phyloP scores from a whole-genome alignment of 2,329 filamentous ascomycete genomes.

The Fusarium subglutinans region DNA sequence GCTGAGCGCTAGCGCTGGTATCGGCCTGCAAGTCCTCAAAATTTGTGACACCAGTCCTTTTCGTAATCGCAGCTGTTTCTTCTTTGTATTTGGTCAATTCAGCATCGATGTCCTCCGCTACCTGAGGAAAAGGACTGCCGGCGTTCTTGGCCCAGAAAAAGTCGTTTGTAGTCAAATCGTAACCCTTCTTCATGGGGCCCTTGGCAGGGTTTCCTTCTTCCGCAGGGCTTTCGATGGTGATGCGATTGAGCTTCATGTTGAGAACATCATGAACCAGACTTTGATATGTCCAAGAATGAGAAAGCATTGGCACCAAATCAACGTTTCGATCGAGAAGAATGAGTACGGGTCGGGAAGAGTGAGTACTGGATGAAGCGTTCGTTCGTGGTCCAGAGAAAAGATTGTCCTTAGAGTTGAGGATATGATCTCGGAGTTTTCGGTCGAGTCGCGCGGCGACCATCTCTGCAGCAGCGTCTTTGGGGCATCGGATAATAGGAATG shows the following conservation, averaged over 20 bases:
- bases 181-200: slow-evolving; percentile 84
- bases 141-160: slow-evolving; percentile 98
- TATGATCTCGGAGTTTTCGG: slow-evolving; percentile 93
- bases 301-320: slow-evolving; percentile 97
- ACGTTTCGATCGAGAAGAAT: slow-evolving; percentile 95
- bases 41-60: slow-evolving; percentile 91
- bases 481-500: slow-evolving; percentile 94
- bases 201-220: slow-evolving; percentile 81
- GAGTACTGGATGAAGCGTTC: slow-evolving; percentile 63
- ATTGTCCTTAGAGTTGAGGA: slow-evolving; percentile 97
- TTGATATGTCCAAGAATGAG: slow-evolving; percentile 86
- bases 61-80: slow-evolving; percentile 92
- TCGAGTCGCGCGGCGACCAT: slow-evolving; percentile 95
- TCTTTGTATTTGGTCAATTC: slow-evolving; percentile 96
- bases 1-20: slow-evolving; percentile 87
- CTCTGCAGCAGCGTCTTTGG: slow-evolving; percentile 91
- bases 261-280: slow-evolving; percentile 77
- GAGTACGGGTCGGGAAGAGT: slow-evolving; percentile 84
- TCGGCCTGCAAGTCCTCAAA: slow-evolving; percentile 94
- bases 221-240: slow-evolving; percentile 85
- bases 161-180: slow-evolving; percentile 88
- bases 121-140: slow-evolving; percentile 89
- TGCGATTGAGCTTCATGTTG: slow-evolving; percentile 79
- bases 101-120: slow-evolving; percentile 94
- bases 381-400: slow-evolving; percentile 81